Evolutionary conservation across 352 stramenopile genomes (phyloP).

Genomic region (Phytophthora fragariae): DNA sequence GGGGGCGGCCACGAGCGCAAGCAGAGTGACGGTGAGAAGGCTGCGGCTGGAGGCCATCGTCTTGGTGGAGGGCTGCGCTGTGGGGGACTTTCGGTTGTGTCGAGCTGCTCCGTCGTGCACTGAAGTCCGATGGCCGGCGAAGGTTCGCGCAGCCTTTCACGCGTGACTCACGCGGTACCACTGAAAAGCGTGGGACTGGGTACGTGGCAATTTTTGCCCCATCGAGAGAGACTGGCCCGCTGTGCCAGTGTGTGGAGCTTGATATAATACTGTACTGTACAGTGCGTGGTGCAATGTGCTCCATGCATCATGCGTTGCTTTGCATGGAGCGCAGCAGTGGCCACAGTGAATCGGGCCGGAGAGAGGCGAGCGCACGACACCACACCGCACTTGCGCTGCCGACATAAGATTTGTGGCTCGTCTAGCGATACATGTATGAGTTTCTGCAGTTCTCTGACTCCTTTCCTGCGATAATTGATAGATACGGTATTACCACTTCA

Average conservation of each 20-base stretch:
- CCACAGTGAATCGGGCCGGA: neutral
- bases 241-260: neutral
- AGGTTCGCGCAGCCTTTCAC: neutral
- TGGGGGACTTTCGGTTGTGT: conserved; percentile 30
- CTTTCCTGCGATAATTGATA: conserved; percentile 19
- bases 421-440: neutral
- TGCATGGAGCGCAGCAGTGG: neutral
- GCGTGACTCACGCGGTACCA: neutral
- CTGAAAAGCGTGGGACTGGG: neutral
- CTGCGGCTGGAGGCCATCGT: conserved; percentile 21
- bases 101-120: neutral
- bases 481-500: conserved; percentile 21
- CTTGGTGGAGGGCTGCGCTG: neutral
- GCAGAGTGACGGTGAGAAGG: conserved; percentile 9
- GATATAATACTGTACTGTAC: conserved; percentile 12
- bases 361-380: neutral
- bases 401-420: conserved; percentile 2
- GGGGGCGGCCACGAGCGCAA: conserved; percentile 1
- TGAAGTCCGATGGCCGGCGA: neutral
- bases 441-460: conserved; percentile 6
- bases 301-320: too few relatives aligned
- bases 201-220: conserved; percentile 3
- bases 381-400: neutral
- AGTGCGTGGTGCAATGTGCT: neutral
- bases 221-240: conserved; percentile 4